phyloP scores from a whole-genome alignment of 164 flowering plant species.

The Hamamelis virginiana region DNA sequence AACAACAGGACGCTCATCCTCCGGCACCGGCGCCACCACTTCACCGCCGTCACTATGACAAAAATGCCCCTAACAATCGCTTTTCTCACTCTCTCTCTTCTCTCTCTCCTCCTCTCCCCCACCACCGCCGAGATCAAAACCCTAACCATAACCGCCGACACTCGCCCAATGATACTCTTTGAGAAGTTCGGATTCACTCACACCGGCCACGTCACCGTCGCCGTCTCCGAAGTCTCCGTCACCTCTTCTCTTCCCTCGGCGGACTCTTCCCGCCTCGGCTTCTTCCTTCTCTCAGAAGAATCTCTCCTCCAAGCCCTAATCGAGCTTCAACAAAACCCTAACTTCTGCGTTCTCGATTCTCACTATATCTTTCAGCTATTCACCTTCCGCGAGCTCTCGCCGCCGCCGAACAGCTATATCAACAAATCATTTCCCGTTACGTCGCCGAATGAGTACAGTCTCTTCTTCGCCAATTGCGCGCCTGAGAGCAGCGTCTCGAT shows the following conservation, averaged over 20 bases:
- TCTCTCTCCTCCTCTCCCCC: slow-evolving; percentile 21
- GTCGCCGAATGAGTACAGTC: slow-evolving; percentile 63
- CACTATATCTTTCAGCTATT: slow-evolving; percentile 43
- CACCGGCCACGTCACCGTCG: slow-evolving; percentile 56
- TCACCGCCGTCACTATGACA: no score
- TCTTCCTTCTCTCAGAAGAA: slow-evolving; percentile 81
- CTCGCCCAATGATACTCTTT: slow-evolving; percentile 72
- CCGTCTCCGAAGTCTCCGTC: slow-evolving; percentile 55
- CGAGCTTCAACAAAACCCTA: slow-evolving; percentile 53
- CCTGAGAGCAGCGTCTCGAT: slow-evolving; percentile 60
- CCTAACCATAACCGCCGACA: slow-evolving; percentile 53
- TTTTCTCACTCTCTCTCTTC: slow-evolving; percentile 3
- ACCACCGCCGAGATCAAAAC: slow-evolving; percentile 66
- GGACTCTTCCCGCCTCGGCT: slow-evolving; percentile 58
- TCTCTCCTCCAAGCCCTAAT: slow-evolving; percentile 57
- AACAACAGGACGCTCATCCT: no score
- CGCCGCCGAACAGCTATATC: slow-evolving; percentile 39
- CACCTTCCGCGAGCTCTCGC: slow-evolving; percentile 59
- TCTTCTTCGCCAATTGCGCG: slow-evolving; percentile 77
- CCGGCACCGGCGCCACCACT: no score
- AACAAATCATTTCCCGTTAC: slow-evolving; percentile 50
- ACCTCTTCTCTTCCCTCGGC: slow-evolving; percentile 28
- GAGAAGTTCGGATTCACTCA: slow-evolving; percentile 86
- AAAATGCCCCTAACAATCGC: no score
- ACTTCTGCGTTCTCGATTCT: slow-evolving; percentile 70